Evolutionary conservation across 1,139 yeast species (phyloP), one percentile per base, ranked within the genome.

Genomic region (Debaryomyces fabryi): DNA sequence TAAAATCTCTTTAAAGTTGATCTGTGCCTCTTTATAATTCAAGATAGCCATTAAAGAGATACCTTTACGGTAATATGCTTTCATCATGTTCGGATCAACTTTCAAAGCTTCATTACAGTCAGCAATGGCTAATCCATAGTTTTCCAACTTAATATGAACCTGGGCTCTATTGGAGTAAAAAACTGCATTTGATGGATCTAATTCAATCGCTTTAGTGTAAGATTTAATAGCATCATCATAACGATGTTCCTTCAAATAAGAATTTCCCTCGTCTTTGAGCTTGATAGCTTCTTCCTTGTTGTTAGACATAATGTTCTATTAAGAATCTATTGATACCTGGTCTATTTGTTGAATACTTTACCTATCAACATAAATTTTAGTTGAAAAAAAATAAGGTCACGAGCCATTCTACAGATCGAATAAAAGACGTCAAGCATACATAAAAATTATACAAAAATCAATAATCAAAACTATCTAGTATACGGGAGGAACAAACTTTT

Each of bases 91-190:
- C 0, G 86, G 79, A 62, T 93, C 91, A 10, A 86, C 63, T 44
- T 75, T 78, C 44, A 93, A 74, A 0, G 98, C 92, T 42, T 71
- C 68, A 35, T 85, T 80, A 57, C 96, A 86, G 64, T 92, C 97
- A 15, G 69, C 73, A 4, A 92, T 80, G 1, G 97, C 96, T 44
- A 82, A 76, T 1, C 97, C 98, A 65, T 87, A 92, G 58, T 85
- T 86, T 63, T 93, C 99, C 48, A 85, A 68, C 63, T 89, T 88
- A 62, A 92, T 83, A 57, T 91, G 86, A 1, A 90, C 96, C 54
- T 90, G 96, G 0, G 99, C 97, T 54, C 97, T 76, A 69, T 93
- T 93, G 27, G 97, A 85, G 64, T 72, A 88, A 60, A 83, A 86
- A 16, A 92, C 82, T 1, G 95, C 88, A 52, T 86, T 83, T n/a